Conservation (phyloP, 2,329 filamentous ascomycete genomes). For the Xylariaceae sp. region DNA sequence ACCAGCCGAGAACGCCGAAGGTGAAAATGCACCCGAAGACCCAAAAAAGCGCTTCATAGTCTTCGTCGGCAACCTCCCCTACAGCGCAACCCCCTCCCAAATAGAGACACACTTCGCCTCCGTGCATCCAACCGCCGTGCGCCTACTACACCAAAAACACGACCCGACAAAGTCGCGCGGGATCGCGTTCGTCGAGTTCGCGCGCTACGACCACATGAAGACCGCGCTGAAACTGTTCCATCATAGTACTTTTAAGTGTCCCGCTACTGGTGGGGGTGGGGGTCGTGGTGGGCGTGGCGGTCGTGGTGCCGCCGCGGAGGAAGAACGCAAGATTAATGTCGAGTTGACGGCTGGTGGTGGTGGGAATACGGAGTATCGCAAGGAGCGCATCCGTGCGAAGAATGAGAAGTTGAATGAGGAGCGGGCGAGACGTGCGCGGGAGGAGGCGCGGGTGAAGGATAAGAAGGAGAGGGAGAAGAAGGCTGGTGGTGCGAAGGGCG, state of each 20-base stretch:
- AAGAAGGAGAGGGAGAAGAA: constrained; percentile 33
- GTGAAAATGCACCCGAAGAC: no score
- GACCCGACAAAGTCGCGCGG: constrained; percentile 63
- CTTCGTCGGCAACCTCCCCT: constrained; percentile 89
- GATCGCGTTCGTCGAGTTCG: constrained; percentile 86
- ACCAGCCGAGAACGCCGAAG: no score
- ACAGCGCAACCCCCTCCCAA: constrained; percentile 64
- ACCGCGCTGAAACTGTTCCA: constrained; percentile 88
- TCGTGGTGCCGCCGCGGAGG: constrained; percentile 9
- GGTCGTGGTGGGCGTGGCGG: not conserved
- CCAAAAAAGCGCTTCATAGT: constrained; percentile 60
- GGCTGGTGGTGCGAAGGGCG: constrained; percentile 22
- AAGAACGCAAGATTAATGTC: constrained; percentile 75
- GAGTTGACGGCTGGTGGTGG: constrained; percentile 91
- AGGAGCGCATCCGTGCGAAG: constrained; percentile 75
- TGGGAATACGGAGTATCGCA: constrained; percentile 65
- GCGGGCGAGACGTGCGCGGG: constrained; percentile 44
- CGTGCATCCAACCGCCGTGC: constrained; percentile 63
- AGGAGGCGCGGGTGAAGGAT: constrained; percentile 38
- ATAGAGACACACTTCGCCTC: constrained; percentile 73
- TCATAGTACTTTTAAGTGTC: constrained; percentile 64
- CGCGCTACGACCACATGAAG: constrained; percentile 81
- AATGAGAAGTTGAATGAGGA: constrained; percentile 77
- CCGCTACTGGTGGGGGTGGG: constrained; percentile 29
- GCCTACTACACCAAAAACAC: constrained; percentile 64